These are phyloP conservation scores for Dryas drummondii DNA, from an alignment of 306 rosid genomes.

Conservation along the genomic window DNA sequence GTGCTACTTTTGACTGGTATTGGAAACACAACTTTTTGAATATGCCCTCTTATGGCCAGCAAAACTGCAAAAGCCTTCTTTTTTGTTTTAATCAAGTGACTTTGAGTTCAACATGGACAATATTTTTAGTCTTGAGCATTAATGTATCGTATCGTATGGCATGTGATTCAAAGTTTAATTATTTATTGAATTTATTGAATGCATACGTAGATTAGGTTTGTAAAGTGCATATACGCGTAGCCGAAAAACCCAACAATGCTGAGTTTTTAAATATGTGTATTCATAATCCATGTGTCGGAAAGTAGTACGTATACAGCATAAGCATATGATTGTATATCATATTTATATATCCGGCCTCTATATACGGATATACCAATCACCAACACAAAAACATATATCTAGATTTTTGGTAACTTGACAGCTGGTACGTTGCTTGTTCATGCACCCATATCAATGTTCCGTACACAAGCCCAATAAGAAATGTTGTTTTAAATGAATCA, in stretches of 20 bases:
- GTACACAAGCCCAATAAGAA: neutral
- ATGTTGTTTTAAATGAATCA: neutral
- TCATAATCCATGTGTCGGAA: conserved; percentile 7
- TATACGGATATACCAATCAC: neutral
- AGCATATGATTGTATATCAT: neutral
- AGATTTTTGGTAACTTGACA: neutral
- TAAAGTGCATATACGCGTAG: conserved; percentile 25
- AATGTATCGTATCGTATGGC: neutral
- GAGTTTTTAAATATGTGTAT: neutral
- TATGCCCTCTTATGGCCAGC: conserved; percentile 3
- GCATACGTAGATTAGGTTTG: neutral
- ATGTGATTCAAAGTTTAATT: neutral
- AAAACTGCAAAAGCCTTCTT: neutral
- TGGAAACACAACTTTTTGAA: neutral
- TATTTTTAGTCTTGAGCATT: neutral
- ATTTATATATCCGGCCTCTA: neutral
- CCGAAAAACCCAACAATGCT: neutral
- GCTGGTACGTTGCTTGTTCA: conserved; percentile 9
- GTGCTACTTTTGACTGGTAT: conserved; percentile 1
- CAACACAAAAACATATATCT: neutral
- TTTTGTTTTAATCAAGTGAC: too few relatives aligned
- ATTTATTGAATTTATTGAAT: neutral
- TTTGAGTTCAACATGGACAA: neutral
- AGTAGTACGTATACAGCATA: conserved; percentile 16
- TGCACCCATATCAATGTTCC: neutral